phyloP scores from a whole-genome alignment of 345 rosid species.

The Syzygium jambos region DNA sequence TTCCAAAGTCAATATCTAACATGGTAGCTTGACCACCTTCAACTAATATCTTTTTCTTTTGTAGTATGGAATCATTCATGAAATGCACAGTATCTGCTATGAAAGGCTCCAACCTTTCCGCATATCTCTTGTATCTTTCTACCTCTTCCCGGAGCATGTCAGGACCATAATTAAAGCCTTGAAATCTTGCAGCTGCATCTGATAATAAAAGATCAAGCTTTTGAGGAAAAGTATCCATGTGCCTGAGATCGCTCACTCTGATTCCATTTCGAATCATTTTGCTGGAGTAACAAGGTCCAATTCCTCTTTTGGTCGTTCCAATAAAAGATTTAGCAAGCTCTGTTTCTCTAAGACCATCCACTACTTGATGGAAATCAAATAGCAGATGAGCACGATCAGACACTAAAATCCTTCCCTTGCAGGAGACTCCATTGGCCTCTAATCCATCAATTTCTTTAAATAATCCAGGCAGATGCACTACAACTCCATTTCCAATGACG shows the following conservation, averaged over 20 bases:
- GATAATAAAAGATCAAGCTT: constrained; percentile 70
- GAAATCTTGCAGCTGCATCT: constrained; percentile 78
- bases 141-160: constrained; percentile 83
- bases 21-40: constrained; percentile 99
- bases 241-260: constrained; percentile 85
- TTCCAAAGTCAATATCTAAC: constrained; percentile 94
- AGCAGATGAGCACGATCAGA: constrained; percentile 91
- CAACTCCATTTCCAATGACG: constrained; percentile 93
- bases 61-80: constrained; percentile 64
- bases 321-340: constrained; percentile 89
- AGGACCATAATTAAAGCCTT: constrained; percentile 53
- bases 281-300: constrained; percentile 88
- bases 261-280: constrained; percentile 83
- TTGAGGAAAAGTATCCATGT: constrained; percentile 88
- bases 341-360: constrained; percentile 79
- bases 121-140: constrained; percentile 81
- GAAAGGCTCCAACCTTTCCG: constrained; percentile 88
- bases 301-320: constrained; percentile 93
- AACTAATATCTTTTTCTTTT: constrained; percentile 77
- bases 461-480: constrained; percentile 79
- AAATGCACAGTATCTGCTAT: constrained; percentile 83
- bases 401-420: constrained; percentile 86
- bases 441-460: constrained; percentile 84
- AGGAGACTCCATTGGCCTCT: constrained; percentile 71
- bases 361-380: constrained; percentile 89